These are phyloP conservation scores for Metschnikowia aberdeeniae DNA, from an alignment of 805 yeast genomes.

Conservation along the genomic window DNA sequence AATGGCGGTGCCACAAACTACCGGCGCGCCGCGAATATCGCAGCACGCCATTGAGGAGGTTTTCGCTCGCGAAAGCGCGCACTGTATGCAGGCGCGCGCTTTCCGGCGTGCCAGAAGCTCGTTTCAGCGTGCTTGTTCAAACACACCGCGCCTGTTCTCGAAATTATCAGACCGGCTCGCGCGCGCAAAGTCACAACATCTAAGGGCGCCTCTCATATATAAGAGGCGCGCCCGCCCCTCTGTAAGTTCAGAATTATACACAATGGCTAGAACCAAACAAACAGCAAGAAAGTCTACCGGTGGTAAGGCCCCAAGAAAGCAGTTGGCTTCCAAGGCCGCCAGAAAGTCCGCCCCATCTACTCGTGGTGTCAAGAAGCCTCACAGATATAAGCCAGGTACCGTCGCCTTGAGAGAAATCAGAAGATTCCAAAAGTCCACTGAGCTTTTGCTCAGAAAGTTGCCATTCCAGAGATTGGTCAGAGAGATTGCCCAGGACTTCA, in stretches of 20 bases:
- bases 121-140: neutral
- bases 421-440: conserved; percentile 96
- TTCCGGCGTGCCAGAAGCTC: neutral
- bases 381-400: conserved; percentile 97
- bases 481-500: conserved; percentile 93
- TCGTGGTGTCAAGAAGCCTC: conserved; percentile 92
- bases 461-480: conserved; percentile 97
- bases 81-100: neutral
- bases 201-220: conserved; percentile 7
- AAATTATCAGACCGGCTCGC: neutral
- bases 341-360: conserved; percentile 90
- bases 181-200: conserved; percentile 5
- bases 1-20: neutral
- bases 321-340: conserved; percentile 87
- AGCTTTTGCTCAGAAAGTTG: conserved; percentile 88
- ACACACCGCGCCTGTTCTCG: neutral
- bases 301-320: conserved; percentile 96
- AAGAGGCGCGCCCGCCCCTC: conserved; percentile 4
- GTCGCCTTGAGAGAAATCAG: conserved; percentile 96
- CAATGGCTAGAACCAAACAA: conserved; percentile 91
- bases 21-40: neutral
- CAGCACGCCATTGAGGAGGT: conserved; percentile 6
- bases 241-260: neutral
- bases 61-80: neutral
- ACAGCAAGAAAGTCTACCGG: conserved; percentile 94